phyloP scores from a whole-genome alignment of 345 rosid species.

The Eucalyptus caleyi region DNA sequence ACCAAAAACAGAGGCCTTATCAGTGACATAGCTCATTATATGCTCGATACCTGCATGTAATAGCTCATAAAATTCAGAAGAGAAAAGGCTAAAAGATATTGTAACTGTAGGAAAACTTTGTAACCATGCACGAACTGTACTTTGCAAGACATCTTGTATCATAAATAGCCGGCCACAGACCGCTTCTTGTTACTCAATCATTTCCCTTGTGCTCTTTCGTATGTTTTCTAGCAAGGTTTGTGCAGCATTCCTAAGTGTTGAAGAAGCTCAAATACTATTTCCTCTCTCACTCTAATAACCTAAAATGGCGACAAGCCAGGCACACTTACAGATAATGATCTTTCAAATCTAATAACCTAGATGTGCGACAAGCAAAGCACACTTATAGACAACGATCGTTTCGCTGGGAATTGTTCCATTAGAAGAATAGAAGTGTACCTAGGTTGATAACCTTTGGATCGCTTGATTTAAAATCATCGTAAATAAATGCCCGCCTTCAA shows the following conservation, averaged over 20 bases:
- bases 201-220: conserved; percentile 32
- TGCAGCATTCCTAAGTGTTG: conserved; percentile 28
- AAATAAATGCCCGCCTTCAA: conserved; percentile 35
- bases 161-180: conserved; percentile 40
- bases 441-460: conserved; percentile 46
- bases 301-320: not conserved
- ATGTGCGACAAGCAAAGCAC: not conserved
- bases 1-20: not conserved
- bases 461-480: conserved; percentile 48
- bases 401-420: not conserved
- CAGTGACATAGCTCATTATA: not conserved
- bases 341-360: conserved; percentile 29
- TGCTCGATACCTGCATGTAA: not conserved
- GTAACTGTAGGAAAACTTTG: conserved; percentile 19
- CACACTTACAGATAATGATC: not conserved
- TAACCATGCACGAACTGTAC: conserved; percentile 45
- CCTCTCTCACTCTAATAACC: conserved; percentile 56
- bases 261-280: conserved; percentile 52
- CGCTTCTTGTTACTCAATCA: conserved; percentile 48
- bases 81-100: not conserved
- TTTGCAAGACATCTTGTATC: conserved; percentile 52
- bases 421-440: conserved; percentile 9
- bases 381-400: not conserved
- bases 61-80: not conserved
- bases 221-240: conserved; percentile 20